These are phyloP conservation scores for Metarhizium humberi DNA, from an alignment of 2,329 filamentous ascomycete species.

Conservation along the genomic window DNA sequence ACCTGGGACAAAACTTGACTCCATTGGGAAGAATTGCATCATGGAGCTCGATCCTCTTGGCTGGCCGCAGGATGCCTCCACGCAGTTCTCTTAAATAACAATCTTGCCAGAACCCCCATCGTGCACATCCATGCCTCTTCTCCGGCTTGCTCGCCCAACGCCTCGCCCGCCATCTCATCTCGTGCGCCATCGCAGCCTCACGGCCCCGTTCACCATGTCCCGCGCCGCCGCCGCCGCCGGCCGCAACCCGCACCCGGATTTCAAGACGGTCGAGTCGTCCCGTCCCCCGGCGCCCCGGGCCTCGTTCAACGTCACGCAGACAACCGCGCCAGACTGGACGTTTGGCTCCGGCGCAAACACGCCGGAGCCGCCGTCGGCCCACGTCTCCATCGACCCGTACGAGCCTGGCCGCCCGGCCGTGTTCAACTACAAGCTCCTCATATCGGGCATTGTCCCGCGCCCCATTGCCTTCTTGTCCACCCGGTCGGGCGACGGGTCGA, in stretches of 20 bases:
- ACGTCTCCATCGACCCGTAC: slow-evolving; percentile 76
- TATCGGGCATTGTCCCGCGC: slow-evolving; percentile 72
- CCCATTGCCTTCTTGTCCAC: slow-evolving; percentile 63
- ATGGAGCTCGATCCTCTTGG: slow-evolving; percentile 17
- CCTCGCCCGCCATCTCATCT: too few species aligned
- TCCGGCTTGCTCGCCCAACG: too few species aligned
- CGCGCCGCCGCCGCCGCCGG: too few species aligned
- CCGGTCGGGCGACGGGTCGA: slow-evolving; percentile 36
- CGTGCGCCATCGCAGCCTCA: too few species aligned
- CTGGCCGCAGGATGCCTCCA: too few species aligned
- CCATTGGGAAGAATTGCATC: slow-evolving; percentile 54
- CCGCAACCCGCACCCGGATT: too few species aligned
- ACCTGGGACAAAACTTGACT: slow-evolving; percentile 49
- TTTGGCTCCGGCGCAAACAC: slow-evolving; percentile 57
- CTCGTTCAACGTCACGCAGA: slow-evolving; percentile 50
- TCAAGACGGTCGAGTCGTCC: too few species aligned
- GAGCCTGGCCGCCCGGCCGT: slow-evolving; percentile 54
- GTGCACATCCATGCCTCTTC: too few species aligned
- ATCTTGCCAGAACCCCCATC: too few species aligned
- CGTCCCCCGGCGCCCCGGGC: slow-evolving; percentile 35
- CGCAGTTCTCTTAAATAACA: too few species aligned
- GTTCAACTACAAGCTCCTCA: slow-evolving; percentile 88
- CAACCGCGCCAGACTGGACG: slow-evolving; percentile 55
- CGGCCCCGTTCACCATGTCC: too few species aligned
- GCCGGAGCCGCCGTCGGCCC: slow-evolving; percentile 22